Evolutionary conservation across 2,329 filamentous ascomycete species (phyloP), one percentile per base, ranked within the genome.

Genomic region (Clarireedia paspali): DNA sequence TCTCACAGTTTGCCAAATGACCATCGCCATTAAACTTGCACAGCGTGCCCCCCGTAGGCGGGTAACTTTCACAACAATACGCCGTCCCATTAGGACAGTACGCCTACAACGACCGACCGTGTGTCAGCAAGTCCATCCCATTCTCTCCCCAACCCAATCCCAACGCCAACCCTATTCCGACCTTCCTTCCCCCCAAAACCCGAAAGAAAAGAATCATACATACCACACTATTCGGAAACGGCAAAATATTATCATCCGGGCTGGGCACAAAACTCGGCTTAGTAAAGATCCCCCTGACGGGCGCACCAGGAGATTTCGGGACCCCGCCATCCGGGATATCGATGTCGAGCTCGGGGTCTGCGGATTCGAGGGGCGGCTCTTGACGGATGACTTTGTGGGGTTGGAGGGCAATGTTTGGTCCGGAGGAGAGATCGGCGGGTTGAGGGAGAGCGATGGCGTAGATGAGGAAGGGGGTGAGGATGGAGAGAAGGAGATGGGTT

Each of bases 1-100:
- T 7, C 23, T 53, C 51, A 23, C 44, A 53, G 6, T 44, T 44
- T 6, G 34, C 5, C 2, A 53, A 7, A 53, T 48, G 44, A 0
- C 51, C 51, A 48, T 53, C 51, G 0, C 51, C 51, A 48, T 53
- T 53, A 42, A 42, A 53, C 15, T 30, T 40, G 4, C 51, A 53
- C 4, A 48, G 44, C 0, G 51, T 53, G 5, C 44, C 51, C 5
- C 51, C 44, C 0, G 51, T 48, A 9, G 15, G 15, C 0, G 24
- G 23, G 6, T 53, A 27, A 5, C 0, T 4, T 6, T 40, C 47
- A 14, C 51, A 53, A 42, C 51, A 53, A 23, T 48, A 53, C 6
- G 51, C 51, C 23, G 42, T 48, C 3, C 51, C 44, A 7, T 42
- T 20, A 0, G 51, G 51, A 7, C 51, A 53, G n/a, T 38, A 53